Conservation (phyloP, 2,329 filamentous ascomycete species). For the Sclerotinia nivalis region DNA sequence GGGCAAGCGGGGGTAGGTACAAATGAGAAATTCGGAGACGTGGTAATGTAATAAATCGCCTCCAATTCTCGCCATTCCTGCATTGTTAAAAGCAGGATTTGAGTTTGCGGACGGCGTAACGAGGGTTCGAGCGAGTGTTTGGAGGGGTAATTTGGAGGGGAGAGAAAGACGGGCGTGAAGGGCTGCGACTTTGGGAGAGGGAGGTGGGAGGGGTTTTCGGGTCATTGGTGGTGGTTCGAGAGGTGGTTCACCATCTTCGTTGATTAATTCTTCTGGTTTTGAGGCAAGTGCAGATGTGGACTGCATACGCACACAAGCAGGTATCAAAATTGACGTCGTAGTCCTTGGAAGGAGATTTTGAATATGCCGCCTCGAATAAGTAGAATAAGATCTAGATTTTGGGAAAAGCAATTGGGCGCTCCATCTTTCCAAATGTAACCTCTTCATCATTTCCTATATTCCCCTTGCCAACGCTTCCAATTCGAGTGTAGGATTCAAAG, state of each 20-base stretch:
- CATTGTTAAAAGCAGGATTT: constrained; percentile 83
- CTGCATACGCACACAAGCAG: constrained; percentile 39
- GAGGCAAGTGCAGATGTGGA: constrained; percentile 25
- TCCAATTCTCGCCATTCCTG: constrained; percentile 77
- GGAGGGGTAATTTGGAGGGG: constrained; percentile 75
- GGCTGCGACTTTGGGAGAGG: constrained; percentile 87
- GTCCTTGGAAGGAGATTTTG: constrained; percentile 53
- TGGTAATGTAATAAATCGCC: constrained; percentile 85
- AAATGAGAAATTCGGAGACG: constrained; percentile 82
- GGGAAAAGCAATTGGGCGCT: constrained; percentile 58
- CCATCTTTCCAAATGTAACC: constrained; percentile 61
- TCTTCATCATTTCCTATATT: constrained; percentile 52
- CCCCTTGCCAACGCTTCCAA: constrained; percentile 26
- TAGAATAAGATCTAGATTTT: constrained; percentile 45
- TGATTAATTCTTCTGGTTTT: constrained; percentile 30
- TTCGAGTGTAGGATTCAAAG: neutral
- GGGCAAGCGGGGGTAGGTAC: constrained; percentile 86
- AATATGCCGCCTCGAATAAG: constrained; percentile 51
- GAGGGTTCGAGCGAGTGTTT: constrained; percentile 83
- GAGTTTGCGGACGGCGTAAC: constrained; percentile 83
- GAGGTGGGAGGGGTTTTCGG: neutral
- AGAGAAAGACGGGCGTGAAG: constrained; percentile 87
- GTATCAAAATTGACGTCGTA: constrained; percentile 45
- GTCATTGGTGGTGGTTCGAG: neutral
- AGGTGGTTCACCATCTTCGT: constrained; percentile 34